A percentile compares a stretch with the other conserved stretches of the same genome.
phyloP scores from a whole-genome alignment of 805 yeast genomes.

The Phaffomyces opuntiae region DNA sequence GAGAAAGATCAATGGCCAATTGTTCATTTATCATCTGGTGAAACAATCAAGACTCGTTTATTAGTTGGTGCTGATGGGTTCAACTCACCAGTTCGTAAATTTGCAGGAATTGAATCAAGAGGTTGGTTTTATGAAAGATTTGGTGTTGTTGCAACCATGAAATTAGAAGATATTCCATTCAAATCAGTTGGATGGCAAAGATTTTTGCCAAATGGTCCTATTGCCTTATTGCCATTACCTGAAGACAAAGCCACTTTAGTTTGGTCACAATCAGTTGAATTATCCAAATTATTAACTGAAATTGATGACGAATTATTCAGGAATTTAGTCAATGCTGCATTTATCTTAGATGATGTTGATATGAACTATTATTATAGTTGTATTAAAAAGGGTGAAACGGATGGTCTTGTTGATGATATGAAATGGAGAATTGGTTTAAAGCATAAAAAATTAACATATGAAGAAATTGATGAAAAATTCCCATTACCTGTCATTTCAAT shows the following conservation, averaged over 20 bases:
- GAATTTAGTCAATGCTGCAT: slow-evolving; percentile 76
- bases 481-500: slow-evolving; percentile 64
- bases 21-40: slow-evolving; percentile 62
- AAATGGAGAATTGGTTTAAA: slow-evolving; percentile 56
- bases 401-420: slow-evolving; percentile 56
- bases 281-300: slow-evolving; percentile 55
- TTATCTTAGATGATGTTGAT: slow-evolving; percentile 72
- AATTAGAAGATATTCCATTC: slow-evolving; percentile 64
- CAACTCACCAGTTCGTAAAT: slow-evolving; percentile 84
- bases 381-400: slow-evolving; percentile 29
- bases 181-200: slow-evolving; percentile 87
- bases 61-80: slow-evolving; percentile 94
- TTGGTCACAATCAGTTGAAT: slow-evolving; percentile 82
- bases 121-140: slow-evolving; percentile 89
- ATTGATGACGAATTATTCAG: slow-evolving; percentile 58
- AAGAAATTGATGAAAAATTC: slow-evolving; percentile 47
- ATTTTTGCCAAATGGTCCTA: slow-evolving; percentile 84
- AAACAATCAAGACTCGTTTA: slow-evolving; percentile 56
- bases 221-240: slow-evolving; percentile 87
- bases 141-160: slow-evolving; percentile 90
- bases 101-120: slow-evolving; percentile 72
- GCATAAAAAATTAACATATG: slow-evolving; percentile 28
- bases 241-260: slow-evolving; percentile 84
- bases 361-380: slow-evolving; percentile 57
- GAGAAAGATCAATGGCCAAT: slow-evolving; percentile 63